Evolutionary conservation across 2,329 filamentous ascomycete species (phyloP).

Genomic region (Epichloe uncinata): DNA sequence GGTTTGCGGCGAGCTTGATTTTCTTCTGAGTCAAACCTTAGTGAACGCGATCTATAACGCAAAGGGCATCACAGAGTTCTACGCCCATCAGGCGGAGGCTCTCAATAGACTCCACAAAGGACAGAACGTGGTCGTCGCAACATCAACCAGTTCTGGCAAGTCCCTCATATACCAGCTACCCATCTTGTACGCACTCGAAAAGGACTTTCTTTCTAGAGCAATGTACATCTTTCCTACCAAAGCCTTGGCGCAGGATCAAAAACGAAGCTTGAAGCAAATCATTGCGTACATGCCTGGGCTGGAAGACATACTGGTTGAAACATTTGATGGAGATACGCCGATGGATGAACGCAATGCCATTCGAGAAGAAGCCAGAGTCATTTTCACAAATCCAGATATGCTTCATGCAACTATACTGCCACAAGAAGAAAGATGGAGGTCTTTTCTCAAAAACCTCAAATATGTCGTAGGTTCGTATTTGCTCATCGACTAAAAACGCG

Average conservation of each 20-base stretch:
- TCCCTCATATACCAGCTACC: conserved; percentile 97
- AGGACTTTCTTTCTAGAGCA: conserved; percentile 61
- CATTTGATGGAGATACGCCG: conserved; percentile 89
- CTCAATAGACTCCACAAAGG: conserved; percentile 79
- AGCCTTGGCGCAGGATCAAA: conserved; percentile 88
- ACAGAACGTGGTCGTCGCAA: conserved; percentile 80
- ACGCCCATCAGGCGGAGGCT: conserved; percentile 84
- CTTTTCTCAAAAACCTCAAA: conserved; percentile 75
- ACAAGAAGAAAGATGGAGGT: conserved; percentile 79
- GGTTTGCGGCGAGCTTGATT: conserved; percentile 71
- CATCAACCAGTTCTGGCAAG: conserved; percentile 92
- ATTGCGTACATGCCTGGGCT: conserved; percentile 67
- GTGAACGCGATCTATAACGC: conserved; percentile 97
- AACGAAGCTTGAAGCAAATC: conserved; percentile 74
- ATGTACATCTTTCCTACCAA: conserved; percentile 99
- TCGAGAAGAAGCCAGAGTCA: conserved; percentile 77
- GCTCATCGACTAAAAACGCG: neutral
- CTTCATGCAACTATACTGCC: conserved; percentile 87
- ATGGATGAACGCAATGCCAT: conserved; percentile 68
- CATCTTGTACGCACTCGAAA: conserved; percentile 74
- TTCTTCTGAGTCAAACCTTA: conserved; percentile 74
- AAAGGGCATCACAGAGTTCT: conserved; percentile 72
- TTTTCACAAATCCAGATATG: conserved; percentile 98
- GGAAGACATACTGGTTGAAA: conserved; percentile 69
- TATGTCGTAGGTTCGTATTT: conserved; percentile 60